These are phyloP conservation scores for Salvia miltiorrhiza DNA, from an alignment of 257 asterid genomes.

Conservation along the genomic window DNA sequence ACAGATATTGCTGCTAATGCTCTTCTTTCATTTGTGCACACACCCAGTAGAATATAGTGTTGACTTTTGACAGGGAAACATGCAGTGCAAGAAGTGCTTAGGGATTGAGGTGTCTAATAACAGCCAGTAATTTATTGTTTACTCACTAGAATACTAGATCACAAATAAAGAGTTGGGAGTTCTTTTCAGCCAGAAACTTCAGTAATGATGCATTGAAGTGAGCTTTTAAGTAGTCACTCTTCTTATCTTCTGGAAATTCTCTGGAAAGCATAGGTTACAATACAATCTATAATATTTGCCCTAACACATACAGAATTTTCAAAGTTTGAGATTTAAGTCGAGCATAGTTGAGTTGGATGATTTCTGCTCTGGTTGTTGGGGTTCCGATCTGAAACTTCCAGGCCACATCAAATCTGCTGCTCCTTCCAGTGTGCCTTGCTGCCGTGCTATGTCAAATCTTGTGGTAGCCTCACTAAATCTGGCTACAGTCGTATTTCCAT, in stretches of 20 bases:
- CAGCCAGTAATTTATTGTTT: constrained; percentile 14
- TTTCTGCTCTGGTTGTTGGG: constrained; percentile 43
- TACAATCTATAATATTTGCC: constrained; percentile 6
- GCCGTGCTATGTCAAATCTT: constrained; percentile 39
- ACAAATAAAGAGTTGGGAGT: constrained; percentile 18
- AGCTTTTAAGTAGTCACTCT: constrained; percentile 16
- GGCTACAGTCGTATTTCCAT: constrained; percentile 30
- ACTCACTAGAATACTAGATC: constrained; percentile 18
- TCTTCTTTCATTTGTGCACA: constrained; percentile 3
- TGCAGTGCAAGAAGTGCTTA: constrained; percentile 1
- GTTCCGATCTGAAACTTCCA: constrained; percentile 69
- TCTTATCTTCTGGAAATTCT: constrained; percentile 16
- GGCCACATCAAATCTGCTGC: constrained; percentile 63
- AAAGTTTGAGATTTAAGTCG: constrained; percentile 88
- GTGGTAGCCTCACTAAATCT: constrained; percentile 41
- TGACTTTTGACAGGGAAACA: neutral
- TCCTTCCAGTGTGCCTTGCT: constrained; percentile 32
- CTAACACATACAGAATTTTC: constrained; percentile 18
- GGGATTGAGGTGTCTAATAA: constrained; percentile 8
- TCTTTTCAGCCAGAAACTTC: constrained; percentile 18
- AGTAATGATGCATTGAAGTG: constrained; percentile 10
- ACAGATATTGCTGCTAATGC: neutral
- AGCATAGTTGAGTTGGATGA: constrained; percentile 41
- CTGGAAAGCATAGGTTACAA: constrained; percentile 23
- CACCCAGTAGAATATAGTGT: constrained; percentile 1